Base-by-base conservation (phyloP, 2,329 filamentous ascomycete genomes). In the Diplodia scrobiculata region DNA sequence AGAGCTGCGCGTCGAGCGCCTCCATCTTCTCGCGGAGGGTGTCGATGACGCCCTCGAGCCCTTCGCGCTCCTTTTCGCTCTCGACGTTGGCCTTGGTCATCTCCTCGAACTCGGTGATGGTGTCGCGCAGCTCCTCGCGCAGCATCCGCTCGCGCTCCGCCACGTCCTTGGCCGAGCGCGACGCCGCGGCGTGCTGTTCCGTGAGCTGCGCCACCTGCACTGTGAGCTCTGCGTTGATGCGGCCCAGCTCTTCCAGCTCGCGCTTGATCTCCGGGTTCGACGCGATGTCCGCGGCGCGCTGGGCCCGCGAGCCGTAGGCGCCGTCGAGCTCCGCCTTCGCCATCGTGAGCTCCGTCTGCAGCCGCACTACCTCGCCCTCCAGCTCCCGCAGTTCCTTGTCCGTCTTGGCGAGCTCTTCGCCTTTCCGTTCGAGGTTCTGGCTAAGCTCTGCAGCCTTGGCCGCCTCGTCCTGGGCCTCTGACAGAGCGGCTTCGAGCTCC, bases 261-360 rank as follows among this genome's bases (percentile, higher is more conserved):
- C 82, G 84, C 71, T 86, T 84, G 51, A 87, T 81, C 25, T 80
- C 84, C 59, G 86, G 86, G 54, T 75, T 75, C 9, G 81, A 79
- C 10, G 85, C 85, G 11, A 84, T 84, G 73, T 89, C 87, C n/a
- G 87, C 88, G 13, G 87, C 87, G 36, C 89, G 85, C 74, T 91
- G 83, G 10, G 87, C 84, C 62, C 88, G 83, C n/a, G 84, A 86
- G 48, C 95, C 95, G 74, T 98, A 97, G 74, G 96, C 96, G 68
- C 92, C 92, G 72, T 97, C 95, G 29, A 98, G 90, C 77, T 98
- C 94, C 63, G 93, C 91, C 73, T 88, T 87, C 29, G 91, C 92
- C 70, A 98, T 89, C n/a, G 94, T 96, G 50, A 98, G 84, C 80
- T 98, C 89, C 2, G 88, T 91, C 41, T 87, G 87, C 5, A 89